Percentiles rank a stretch among this genome's conserved stretches.
Conservation (phyloP, 768 basidiomycete species). For the Rhodocollybia butyracea region DNA sequence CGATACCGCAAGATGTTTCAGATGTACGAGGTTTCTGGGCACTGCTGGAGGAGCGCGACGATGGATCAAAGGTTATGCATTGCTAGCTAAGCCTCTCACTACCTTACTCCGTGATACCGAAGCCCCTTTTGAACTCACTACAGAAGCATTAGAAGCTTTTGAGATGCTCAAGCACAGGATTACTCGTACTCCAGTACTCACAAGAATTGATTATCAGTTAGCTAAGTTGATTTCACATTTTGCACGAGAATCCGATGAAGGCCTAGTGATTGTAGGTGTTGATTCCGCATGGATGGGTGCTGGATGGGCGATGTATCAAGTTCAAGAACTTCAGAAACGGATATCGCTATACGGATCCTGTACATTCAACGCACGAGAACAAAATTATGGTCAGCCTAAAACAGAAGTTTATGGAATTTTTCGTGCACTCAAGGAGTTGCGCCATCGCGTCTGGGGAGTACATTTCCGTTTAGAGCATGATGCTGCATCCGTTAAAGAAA, state of each 20-base stretch:
- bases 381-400: constrained; percentile 33
- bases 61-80: not conserved
- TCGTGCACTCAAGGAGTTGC: constrained; percentile 25
- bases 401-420: constrained; percentile 35
- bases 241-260: too few relatives aligned
- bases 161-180: not conserved
- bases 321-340: constrained; percentile 14
- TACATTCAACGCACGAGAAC: constrained; percentile 29
- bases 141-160: not conserved
- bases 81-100: not conserved
- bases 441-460: constrained; percentile 27
- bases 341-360: constrained; percentile 28
- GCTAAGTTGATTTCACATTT: too few relatives aligned
- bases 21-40: too few relatives aligned
- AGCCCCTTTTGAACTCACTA: not conserved
- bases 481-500: constrained; percentile 30
- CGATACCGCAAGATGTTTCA: too few relatives aligned
- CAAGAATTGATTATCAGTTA: too few relatives aligned
- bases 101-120: not conserved
- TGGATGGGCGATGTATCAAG: too few relatives aligned
- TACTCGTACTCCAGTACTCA: too few relatives aligned
- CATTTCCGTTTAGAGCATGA: constrained; percentile 31
- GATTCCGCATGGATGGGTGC: too few relatives aligned
- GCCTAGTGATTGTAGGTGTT: too few relatives aligned
- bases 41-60: not conserved